These are phyloP conservation scores for Endocarpon pusillum DNA, from an alignment of 495 filamentous ascomycete species.

Conservation along the genomic window DNA sequence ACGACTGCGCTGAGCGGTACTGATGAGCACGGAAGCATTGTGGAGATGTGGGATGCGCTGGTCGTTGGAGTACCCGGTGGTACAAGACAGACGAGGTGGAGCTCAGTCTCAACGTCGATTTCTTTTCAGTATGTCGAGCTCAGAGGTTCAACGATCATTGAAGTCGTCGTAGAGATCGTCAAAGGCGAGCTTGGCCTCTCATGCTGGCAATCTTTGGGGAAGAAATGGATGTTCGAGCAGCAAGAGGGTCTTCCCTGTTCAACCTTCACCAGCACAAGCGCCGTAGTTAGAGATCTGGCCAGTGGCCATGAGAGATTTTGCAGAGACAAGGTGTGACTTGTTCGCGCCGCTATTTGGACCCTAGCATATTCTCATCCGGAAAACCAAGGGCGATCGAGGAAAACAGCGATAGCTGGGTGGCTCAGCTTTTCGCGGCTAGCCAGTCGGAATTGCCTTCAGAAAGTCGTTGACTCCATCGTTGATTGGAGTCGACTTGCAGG, in stretches of 20 bases:
- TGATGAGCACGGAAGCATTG: constrained; percentile 12
- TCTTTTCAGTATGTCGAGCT: background rate
- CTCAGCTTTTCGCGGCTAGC: background rate
- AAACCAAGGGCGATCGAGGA: background rate
- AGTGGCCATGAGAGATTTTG: no score
- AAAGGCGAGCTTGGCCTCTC: background rate
- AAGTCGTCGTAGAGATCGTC: constrained; percentile 39
- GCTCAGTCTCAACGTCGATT: background rate
- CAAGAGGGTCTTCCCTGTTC: no score
- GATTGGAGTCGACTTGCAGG: constrained; percentile 5
- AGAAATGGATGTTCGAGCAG: no score
- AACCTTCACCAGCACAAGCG: no score
- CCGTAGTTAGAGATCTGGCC: no score
- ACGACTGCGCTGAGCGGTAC: constrained; percentile 32
- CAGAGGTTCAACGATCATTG: constrained; percentile 18
- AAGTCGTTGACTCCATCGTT: no score
- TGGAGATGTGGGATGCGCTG: constrained; percentile 7
- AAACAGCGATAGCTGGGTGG: constrained; percentile 1
- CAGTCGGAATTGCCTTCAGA: background rate
- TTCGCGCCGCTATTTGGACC: no score
- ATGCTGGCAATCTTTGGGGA: background rate
- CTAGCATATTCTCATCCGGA: no score
- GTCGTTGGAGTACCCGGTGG: no score
- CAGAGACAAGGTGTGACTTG: no score
- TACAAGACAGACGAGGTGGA: constrained; percentile 2